Percentiles rank a stretch among this genome's conserved stretches.
These are phyloP conservation scores for Monocercomonoides exilis DNA, from an alignment of 78 protist genomes.

Conservation along the genomic window DNA sequence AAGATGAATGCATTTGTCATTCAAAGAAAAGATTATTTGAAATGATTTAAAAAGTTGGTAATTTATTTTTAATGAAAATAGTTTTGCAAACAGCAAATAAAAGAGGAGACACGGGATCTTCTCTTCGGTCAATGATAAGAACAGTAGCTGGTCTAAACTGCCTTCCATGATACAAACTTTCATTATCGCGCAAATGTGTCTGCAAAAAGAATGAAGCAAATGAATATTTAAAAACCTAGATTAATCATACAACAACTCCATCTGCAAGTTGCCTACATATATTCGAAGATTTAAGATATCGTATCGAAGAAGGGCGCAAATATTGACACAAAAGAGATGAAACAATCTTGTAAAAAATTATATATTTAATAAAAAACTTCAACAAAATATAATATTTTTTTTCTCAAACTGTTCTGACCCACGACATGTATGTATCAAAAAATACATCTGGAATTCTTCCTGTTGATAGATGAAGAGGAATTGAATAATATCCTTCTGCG, in stretches of 20 bases:
- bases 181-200: background rate
- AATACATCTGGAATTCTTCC: background rate
- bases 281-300: background rate
- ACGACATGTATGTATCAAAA: no score
- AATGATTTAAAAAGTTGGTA: background rate
- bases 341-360: background rate
- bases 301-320: background rate
- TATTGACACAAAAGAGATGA: background rate
- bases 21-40: background rate
- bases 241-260: no score
- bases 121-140: conserved; percentile 18
- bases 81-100: background rate
- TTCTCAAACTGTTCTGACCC: no score
- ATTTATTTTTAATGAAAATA: background rate
- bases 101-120: conserved; percentile 26
- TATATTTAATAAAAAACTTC: background rate
- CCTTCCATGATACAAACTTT: background rate
- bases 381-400: background rate
- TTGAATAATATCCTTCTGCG: background rate
- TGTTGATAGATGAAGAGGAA: background rate
- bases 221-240: no score
- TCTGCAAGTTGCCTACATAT: background rate
- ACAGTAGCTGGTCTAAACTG: background rate
- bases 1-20: background rate
- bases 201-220: no score